Conservation (phyloP, 495 filamentous ascomycete genomes). For the Aspergillus saccharolyticus region DNA sequence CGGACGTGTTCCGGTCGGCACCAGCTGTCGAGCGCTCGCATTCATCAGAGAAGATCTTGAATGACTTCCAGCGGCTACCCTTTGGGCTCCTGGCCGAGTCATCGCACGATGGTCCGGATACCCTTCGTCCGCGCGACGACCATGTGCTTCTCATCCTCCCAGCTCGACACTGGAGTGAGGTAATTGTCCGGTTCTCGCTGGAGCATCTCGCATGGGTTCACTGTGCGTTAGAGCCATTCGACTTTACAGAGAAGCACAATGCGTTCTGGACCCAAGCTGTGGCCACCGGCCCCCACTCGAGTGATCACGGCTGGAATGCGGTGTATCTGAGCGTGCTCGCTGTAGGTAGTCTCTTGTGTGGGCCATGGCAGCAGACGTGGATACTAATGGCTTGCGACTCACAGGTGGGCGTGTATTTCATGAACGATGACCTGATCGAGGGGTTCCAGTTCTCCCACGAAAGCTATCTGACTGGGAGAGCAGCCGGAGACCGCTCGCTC, state of each 20-base stretch:
- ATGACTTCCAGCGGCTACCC: not conserved
- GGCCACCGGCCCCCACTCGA: not conserved
- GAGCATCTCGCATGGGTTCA: not conserved
- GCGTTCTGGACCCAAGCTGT: not conserved
- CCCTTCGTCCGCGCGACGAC: not conserved
- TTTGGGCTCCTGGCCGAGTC: slow-evolving; percentile 1
- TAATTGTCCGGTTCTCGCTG: slow-evolving; percentile 1
- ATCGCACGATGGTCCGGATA: not conserved
- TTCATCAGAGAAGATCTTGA: not conserved
- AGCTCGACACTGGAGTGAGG: not conserved
- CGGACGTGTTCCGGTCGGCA: not conserved
- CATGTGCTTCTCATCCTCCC: not conserved
- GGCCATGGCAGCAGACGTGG: too few relatives aligned
- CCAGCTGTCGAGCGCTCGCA: not conserved
- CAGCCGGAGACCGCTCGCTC: too few relatives aligned
- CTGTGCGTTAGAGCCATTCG: not conserved
- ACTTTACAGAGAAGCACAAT: not conserved
- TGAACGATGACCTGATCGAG: not conserved
- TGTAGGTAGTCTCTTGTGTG: too few relatives aligned
- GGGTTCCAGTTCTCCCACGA: not conserved
- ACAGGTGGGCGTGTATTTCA: slow-evolving; percentile 3
- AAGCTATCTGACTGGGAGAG: not conserved
- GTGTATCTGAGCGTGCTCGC: slow-evolving; percentile 4
- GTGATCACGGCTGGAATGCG: slow-evolving; percentile 1
- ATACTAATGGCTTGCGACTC: not conserved